Base-by-base conservation (phyloP, 345 rosid species). In the Aquilaria malaccensis region DNA sequence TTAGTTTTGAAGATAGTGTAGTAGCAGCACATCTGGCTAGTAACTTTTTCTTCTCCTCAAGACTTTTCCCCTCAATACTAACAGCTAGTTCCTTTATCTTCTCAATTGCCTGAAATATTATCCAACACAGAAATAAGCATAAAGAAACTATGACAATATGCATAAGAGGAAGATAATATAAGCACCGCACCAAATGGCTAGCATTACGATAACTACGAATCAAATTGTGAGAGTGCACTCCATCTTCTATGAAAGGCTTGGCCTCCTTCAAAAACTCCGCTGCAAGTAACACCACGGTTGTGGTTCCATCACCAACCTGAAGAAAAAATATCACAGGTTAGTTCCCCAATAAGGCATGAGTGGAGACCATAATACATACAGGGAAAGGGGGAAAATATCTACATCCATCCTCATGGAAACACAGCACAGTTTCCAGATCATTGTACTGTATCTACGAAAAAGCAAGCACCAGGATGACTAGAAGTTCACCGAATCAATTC, bases 291-390 rank as follows among this genome's bases (percentile, higher is more conserved):
- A 91, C 99, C 15, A 95, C 99, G 1, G 98, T 91, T 12, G 99
- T 91, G 13, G 99, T 95, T 32, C 99, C 99, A 72, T 95, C 99
- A 51, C 99, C 99, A 45, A 91, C 98, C 97, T 91, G 75, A 60
- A 41, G 52, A 11, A 50, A 4, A 33, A 11, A 29, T 13, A 53
- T 11, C 12, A 32, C 41, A 3, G 1, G 41, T 55, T 30, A 33
- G 11, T 37, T 6, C 13, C 29, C n/a, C 43, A 1, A 37, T 9
- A 37, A 2, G 22, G 22, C 22, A 22, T 22, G 22, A 22, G 22
- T 22, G 22, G 22, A 22, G 22, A 22, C 22, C 22, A 1, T 7
- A 37, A 37, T 3, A 37, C 43, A 37, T 37, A 37, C 43, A 37
- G 43, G 7, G 3, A 3, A 37, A 37, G 43, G 43, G 43, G 43